A percentile compares a stretch with the other conserved stretches of the same genome.
phyloP scores from a whole-genome alignment of 2,329 filamentous ascomycete genomes.

The Cladosporium sp. region DNA sequence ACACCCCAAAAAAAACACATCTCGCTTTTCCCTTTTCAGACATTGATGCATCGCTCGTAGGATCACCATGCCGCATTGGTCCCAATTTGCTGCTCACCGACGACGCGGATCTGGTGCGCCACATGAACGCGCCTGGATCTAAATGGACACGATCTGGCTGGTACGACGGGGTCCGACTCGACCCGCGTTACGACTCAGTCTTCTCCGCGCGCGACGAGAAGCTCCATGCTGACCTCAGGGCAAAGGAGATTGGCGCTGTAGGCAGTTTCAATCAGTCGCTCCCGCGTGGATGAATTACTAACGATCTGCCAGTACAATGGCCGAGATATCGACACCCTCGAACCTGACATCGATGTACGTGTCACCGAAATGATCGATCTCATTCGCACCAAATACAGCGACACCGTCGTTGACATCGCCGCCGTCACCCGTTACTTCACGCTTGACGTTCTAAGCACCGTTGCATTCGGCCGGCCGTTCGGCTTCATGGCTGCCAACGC shows the following conservation, averaged over 20 bases:
- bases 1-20: not conserved
- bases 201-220: conserved; percentile 54
- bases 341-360: conserved; percentile 51
- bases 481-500: conserved; percentile 53
- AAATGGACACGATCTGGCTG: conserved; percentile 39
- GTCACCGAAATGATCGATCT: conserved; percentile 50
- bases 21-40: not conserved
- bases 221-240: conserved; percentile 48
- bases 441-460: conserved; percentile 56
- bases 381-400: conserved; percentile 51
- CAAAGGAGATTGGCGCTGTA: conserved; percentile 55
- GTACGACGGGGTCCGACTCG: conserved; percentile 54
- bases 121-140: conserved; percentile 43
- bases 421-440: conserved; percentile 56
- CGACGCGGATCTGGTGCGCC: conserved; percentile 50
- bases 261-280: conserved; percentile 21
- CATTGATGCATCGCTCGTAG: conserved; percentile 26
- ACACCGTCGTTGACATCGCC: conserved; percentile 49
- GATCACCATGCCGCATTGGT: conserved; percentile 47
- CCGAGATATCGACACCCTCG: conserved; percentile 54
- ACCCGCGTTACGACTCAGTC: conserved; percentile 56
- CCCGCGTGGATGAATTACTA: not conserved
- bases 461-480: conserved; percentile 55
- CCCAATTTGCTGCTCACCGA: conserved; percentile 53
- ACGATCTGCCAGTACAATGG: conserved; percentile 51